Evolutionary conservation across 768 basidiomycete genomes (phyloP), one percentile per base, ranked within the genome.

Genomic region (Tulasnella sp.): DNA sequence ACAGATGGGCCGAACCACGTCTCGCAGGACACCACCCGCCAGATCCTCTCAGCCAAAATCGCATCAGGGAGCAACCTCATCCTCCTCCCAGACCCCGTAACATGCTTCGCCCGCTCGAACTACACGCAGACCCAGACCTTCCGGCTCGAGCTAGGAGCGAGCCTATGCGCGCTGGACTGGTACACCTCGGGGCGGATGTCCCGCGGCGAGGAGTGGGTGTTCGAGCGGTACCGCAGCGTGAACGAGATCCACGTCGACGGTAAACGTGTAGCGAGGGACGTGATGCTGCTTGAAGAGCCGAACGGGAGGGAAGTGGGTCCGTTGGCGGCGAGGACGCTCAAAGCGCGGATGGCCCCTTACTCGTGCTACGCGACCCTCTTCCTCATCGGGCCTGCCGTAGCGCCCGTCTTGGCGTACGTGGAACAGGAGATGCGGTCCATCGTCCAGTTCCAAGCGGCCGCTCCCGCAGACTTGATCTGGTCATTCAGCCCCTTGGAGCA

Each of bases 41-140:
- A 95, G 78, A 82, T 81, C n/a, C 81, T 91, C 77, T 83, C 84
- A 44, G 87, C 89, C 67, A 80, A 77, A 9, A 79, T 97, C 64
- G 80, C 82, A 5, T 76, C 85, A 1, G 77, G 79, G 0, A 83
- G 88, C 42, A 82, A 86, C 1, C 83, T 98, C 66, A 87, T 95
- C 77, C 84, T 97, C 64, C 86, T 98, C 35, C 95, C 95, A 0
- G 91, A 96, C 77, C 93, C 95, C 29, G 92, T 97, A 64, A 94
- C 95, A 26, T 97, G 95, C 80, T 98, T 96, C 81, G 86, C 86
- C 34, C 83, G 84, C 26, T 92, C 96, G 8, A 86, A 86, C 0
- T 98, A 98, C 80, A 85, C 85, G 73, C 95, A 98, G 78, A 81
- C 83, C 2, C 96, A 98, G 82, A 88, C 83, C 47, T 94, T 98